A percentile compares a stretch with the other conserved stretches of the same genome.
Evolutionary conservation across 2,329 filamentous ascomycete genomes (phyloP).

Genomic region (Claviceps pazoutovae): DNA sequence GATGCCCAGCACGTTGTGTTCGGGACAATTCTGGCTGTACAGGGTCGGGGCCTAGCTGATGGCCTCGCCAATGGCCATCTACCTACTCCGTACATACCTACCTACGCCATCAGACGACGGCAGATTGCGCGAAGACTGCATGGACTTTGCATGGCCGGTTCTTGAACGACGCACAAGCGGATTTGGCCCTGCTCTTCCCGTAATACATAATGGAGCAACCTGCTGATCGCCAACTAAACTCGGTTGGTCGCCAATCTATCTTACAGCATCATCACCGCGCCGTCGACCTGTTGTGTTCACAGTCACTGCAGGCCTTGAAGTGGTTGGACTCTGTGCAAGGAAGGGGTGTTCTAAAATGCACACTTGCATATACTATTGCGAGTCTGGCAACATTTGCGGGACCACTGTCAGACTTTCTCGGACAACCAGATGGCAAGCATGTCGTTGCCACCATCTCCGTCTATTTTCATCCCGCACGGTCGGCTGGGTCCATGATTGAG

Average conservation of each 20-base stretch:
- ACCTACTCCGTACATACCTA: neutral
- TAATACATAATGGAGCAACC: neutral
- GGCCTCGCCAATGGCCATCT: neutral
- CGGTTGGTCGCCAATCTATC: neutral
- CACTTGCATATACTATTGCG: conserved; percentile 68
- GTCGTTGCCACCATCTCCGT: conserved; percentile 81
- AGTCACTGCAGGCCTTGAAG: neutral
- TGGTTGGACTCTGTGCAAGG: conserved; percentile 58
- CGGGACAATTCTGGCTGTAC: neutral
- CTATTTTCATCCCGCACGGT: conserved; percentile 77
- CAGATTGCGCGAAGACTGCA: conserved; percentile 2
- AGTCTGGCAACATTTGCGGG: conserved; percentile 70
- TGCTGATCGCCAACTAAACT: neutral
- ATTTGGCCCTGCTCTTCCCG: neutral
- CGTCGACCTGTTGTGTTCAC: neutral
- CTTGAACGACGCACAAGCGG: neutral
- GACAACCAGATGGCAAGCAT: conserved; percentile 75
- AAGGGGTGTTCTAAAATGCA: conserved; percentile 70
- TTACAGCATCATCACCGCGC: neutral
- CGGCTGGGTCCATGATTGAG: conserved; percentile 73
- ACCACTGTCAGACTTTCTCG: conserved; percentile 56
- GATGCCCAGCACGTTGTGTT: neutral
- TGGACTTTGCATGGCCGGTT: neutral
- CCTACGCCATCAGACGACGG: conserved; percentile 2
- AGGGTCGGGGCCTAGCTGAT: neutral